phyloP scores from a whole-genome alignment of 306 rosid genomes.

The Casuarina equisetifolia region DNA sequence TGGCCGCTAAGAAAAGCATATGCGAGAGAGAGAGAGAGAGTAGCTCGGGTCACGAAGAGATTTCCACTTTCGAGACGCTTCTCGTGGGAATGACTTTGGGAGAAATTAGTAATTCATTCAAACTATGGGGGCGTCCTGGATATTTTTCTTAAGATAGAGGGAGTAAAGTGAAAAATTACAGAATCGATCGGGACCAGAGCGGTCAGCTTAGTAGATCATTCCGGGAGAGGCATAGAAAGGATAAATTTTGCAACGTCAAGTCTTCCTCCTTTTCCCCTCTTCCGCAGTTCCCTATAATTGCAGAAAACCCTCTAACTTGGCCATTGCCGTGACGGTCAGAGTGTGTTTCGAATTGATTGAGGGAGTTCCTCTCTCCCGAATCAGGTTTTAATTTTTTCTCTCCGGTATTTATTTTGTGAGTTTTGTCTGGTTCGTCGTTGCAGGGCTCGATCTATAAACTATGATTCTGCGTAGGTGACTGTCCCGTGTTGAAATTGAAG shows the following conservation, averaged over 20 bases:
- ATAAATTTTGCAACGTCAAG: no score
- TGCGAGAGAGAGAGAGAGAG: background rate
- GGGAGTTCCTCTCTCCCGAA: background rate
- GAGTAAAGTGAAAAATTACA: no score
- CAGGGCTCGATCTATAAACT: background rate
- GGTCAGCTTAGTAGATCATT: no score
- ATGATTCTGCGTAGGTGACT: background rate
- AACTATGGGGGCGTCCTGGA: no score
- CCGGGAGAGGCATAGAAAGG: no score
- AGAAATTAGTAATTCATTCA: no score
- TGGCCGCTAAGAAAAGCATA: conserved; percentile 30
- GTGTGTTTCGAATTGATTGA: background rate
- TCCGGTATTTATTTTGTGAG: background rate
- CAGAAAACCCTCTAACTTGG: no score
- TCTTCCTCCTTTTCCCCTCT: no score
- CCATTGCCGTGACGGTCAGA: no score
- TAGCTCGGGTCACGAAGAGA: background rate
- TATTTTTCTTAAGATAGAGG: no score
- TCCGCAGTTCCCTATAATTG: no score
- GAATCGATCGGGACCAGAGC: no score
- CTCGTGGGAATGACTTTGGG: background rate
- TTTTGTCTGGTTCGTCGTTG: background rate
- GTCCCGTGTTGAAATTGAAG: background rate
- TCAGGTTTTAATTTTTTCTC: background rate
- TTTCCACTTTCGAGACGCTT: conserved; percentile 31